Evolutionary conservation across 2,329 filamentous ascomycete species (phyloP).

Genomic region (Arthrinium puccinioides): DNA sequence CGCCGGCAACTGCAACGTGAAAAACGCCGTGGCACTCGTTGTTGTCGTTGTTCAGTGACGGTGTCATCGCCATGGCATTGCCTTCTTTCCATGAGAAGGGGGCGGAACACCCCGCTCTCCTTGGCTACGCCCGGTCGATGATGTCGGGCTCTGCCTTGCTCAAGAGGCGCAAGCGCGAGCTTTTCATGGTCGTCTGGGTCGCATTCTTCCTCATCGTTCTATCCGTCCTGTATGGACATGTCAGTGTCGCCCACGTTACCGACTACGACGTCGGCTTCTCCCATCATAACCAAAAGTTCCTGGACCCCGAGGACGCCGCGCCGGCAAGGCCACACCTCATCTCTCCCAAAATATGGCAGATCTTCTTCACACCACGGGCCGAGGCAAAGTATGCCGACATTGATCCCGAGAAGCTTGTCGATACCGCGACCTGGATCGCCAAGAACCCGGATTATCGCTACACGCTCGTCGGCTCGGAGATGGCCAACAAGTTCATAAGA

Average conservation of each 20-base stretch:
- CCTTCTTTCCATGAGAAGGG: too few relatives aligned
- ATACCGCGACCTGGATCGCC: not conserved
- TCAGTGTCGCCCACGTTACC: not conserved
- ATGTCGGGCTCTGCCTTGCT: not conserved
- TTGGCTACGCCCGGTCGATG: not conserved
- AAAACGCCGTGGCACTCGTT: too few relatives aligned
- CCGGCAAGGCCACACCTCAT: not conserved
- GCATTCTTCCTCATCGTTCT: not conserved
- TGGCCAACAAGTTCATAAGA: constrained; percentile 1
- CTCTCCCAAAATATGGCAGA: constrained; percentile 1
- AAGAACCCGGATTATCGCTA: constrained; percentile 1
- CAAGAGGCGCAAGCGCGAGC: not conserved
- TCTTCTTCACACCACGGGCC: not conserved
- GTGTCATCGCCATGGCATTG: too few relatives aligned
- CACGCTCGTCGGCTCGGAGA: not conserved
- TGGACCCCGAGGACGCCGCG: too few relatives aligned
- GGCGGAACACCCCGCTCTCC: too few relatives aligned
- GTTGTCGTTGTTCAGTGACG: too few relatives aligned
- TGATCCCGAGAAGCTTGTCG: not conserved
- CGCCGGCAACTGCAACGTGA: too few relatives aligned
- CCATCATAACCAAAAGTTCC: not conserved
- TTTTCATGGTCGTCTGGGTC: not conserved
- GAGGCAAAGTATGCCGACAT: not conserved
- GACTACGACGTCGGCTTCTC: not conserved
- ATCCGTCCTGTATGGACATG: not conserved